Conservation (phyloP, 2,329 filamentous ascomycete genomes). For the Colletotrichum noveboracense region DNA sequence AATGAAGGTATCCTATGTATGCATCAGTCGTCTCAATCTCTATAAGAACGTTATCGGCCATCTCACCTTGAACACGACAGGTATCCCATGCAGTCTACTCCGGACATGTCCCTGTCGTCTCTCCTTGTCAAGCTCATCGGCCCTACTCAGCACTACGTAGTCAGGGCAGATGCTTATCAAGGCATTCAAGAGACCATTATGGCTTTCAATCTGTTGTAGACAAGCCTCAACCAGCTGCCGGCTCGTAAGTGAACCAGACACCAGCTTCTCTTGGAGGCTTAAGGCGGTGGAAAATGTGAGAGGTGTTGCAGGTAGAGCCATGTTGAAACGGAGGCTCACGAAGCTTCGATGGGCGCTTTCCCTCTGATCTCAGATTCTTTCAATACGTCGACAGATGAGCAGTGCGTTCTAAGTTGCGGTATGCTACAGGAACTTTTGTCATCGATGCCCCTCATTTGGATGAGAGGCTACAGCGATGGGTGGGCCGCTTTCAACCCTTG, state of each 20-base stretch:
- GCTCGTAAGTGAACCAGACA: slow-evolving; percentile 19
- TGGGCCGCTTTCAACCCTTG: not conserved
- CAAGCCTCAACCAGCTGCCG: slow-evolving; percentile 22
- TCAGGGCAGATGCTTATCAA: slow-evolving; percentile 41
- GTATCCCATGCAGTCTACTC: slow-evolving; percentile 45
- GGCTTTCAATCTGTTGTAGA: slow-evolving; percentile 27
- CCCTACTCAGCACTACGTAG: slow-evolving; percentile 37
- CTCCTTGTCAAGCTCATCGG: slow-evolving; percentile 42
- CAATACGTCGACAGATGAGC: not conserved
- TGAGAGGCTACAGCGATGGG: not conserved
- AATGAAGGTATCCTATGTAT: slow-evolving; percentile 38
- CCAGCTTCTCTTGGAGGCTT: slow-evolving; percentile 10
- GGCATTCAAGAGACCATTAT: slow-evolving; percentile 31
- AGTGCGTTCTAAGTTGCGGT: not conserved
- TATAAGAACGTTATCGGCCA: not conserved
- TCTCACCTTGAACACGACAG: slow-evolving; percentile 40
- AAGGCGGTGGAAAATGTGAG: not conserved
- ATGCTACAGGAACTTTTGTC: not conserved
- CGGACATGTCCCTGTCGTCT: slow-evolving; percentile 36
- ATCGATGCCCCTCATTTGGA: not conserved
- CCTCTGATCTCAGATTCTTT: not conserved
- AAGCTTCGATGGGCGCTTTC: not conserved
- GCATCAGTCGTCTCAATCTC: not conserved
- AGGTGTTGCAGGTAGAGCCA: not conserved
- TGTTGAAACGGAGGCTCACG: not conserved